These are phyloP conservation scores for Pseudogymnoascus sp. DNA, from an alignment of 2,329 filamentous ascomycete species.

Conservation along the genomic window DNA sequence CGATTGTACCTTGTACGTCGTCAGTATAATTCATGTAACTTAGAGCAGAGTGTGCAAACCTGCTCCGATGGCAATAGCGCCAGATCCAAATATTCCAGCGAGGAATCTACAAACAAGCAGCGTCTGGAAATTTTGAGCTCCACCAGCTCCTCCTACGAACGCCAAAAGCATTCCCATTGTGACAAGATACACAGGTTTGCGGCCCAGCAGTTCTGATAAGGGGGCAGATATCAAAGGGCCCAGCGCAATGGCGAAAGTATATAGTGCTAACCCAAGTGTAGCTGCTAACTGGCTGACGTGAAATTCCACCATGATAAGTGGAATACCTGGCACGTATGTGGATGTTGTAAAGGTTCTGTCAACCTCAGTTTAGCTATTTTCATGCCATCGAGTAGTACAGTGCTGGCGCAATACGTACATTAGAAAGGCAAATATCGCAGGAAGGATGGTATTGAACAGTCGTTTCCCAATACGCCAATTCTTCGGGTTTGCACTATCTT, in stretches of 20 bases:
- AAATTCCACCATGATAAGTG: conserved; percentile 44
- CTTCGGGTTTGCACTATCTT: conserved; percentile 18
- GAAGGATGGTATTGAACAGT: conserved; percentile 19
- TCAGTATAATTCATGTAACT: neutral
- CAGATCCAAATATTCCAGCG: conserved; percentile 50
- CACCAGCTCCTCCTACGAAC: conserved; percentile 53
- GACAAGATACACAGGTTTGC: conserved; percentile 50
- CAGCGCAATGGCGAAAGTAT: conserved; percentile 50
- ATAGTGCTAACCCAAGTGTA: conserved; percentile 51
- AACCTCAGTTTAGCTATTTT: neutral
- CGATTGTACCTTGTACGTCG: conserved; percentile 29
- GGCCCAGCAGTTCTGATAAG: conserved; percentile 53
- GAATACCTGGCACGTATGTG: conserved; percentile 42
- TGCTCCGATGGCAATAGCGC: conserved; percentile 21
- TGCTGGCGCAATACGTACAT: conserved; percentile 14
- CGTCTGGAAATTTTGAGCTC: conserved; percentile 46
- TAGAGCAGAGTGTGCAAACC: conserved; percentile 12
- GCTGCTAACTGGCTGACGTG: conserved; percentile 45
- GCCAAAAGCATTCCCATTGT: conserved; percentile 49
- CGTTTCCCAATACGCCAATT: conserved; percentile 21
- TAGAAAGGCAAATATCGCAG: conserved; percentile 21
- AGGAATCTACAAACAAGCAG: conserved; percentile 61
- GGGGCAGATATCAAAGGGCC: conserved; percentile 61
- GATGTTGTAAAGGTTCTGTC: conserved; percentile 25
- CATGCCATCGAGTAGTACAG: neutral